Evolutionary conservation across 768 basidiomycete species (phyloP).

Genomic region (Lyophyllum atratum): DNA sequence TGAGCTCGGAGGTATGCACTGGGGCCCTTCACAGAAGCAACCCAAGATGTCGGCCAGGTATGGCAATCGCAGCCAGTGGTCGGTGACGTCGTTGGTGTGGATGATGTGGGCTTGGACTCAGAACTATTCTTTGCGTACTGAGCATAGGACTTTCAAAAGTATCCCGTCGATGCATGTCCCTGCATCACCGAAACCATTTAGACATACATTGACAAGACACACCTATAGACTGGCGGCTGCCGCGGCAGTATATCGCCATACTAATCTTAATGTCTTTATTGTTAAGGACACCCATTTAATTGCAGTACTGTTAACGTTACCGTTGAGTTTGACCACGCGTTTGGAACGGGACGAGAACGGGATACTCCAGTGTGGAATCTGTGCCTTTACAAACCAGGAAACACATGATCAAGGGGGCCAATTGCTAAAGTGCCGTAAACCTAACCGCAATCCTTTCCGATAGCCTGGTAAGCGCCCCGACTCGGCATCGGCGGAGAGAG

Average conservation of each 20-base stretch:
- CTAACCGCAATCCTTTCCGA: neutral
- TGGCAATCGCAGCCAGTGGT: constrained; percentile 57
- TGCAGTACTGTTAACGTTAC: too few species aligned
- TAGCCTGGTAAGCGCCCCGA: neutral
- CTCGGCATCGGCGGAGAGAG: neutral
- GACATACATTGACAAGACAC: neutral
- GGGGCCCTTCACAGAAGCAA: constrained; percentile 55
- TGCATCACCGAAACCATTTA: neutral
- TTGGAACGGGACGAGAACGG: neutral
- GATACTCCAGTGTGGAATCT: neutral
- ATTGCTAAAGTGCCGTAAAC: neutral
- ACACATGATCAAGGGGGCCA: neutral
- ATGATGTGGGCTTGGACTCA: constrained; percentile 33
- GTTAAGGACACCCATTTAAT: neutral
- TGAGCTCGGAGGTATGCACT: constrained; percentile 77
- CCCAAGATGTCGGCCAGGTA: constrained; percentile 43
- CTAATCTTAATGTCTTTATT: constrained; percentile 1
- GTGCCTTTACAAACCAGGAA: neutral
- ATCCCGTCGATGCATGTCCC: neutral
- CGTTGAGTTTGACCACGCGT: neutral
- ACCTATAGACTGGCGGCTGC: neutral
- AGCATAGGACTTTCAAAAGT: constrained; percentile 3
- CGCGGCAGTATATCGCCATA: constrained; percentile 2
- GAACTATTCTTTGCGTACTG: constrained; percentile 35
- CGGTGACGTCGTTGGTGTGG: constrained; percentile 26